A percentile compares a stretch with the other conserved stretches of the same genome.
Evolutionary conservation across 2,329 filamentous ascomycete genomes (phyloP).

Genomic region (Ophiostoma tasmaniense): DNA sequence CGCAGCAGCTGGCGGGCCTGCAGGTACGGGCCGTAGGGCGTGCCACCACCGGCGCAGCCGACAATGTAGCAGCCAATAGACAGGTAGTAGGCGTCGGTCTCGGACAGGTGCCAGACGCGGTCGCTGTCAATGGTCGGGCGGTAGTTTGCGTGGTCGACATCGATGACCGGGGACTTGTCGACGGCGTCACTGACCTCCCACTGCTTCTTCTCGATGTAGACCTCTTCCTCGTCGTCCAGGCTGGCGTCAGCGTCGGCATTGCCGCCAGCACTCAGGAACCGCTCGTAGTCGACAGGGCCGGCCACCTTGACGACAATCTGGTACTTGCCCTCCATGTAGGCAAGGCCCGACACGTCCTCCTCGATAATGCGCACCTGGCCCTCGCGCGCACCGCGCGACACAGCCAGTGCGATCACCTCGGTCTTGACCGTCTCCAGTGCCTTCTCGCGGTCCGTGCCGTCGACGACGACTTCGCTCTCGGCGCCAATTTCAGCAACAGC

Average conservation of each 20-base stretch:
- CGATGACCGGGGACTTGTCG: conserved; percentile 22
- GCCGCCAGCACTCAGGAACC: neutral
- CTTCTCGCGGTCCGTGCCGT: neutral
- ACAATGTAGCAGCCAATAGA: conserved; percentile 40
- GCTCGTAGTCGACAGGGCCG: conserved; percentile 42
- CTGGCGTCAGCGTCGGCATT: neutral
- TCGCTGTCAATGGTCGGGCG: conserved; percentile 26
- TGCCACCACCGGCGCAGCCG: conserved; percentile 39
- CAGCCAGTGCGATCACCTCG: conserved; percentile 26
- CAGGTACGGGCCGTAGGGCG: conserved; percentile 31
- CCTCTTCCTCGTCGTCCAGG: conserved; percentile 3
- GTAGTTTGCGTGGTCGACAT: conserved; percentile 29
- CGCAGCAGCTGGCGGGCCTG: conserved; percentile 33
- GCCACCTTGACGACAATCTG: conserved; percentile 51
- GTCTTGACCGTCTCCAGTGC: neutral
- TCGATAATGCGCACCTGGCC: conserved; percentile 42
- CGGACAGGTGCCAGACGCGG: conserved; percentile 36
- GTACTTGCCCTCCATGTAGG: conserved; percentile 45
- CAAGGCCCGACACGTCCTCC: conserved; percentile 45
- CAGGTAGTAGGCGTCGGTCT: conserved; percentile 38
- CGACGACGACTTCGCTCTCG: neutral
- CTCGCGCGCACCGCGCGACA: conserved; percentile 38
- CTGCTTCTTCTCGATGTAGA: conserved; percentile 16
- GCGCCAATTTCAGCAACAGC: conserved; percentile 41
- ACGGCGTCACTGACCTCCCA: conserved; percentile 20